phyloP scores from a whole-genome alignment of 2,329 filamentous ascomycete species.

The Raffaelea albimanens region DNA sequence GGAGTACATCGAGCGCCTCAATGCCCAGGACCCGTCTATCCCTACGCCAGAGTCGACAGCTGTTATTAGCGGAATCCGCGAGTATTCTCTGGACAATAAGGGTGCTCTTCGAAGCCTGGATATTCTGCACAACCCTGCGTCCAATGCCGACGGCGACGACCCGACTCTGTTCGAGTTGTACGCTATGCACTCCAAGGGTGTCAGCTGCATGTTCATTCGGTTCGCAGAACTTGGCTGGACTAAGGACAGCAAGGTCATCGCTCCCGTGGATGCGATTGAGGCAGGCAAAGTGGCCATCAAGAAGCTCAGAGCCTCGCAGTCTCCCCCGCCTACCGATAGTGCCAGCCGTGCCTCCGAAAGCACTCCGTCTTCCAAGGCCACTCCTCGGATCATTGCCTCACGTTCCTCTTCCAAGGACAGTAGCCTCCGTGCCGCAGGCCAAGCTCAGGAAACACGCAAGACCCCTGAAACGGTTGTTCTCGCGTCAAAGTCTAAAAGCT shows the following conservation, averaged over 20 bases:
- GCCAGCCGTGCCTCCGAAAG: slow-evolving; percentile 10
- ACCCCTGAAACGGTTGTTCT: too few species aligned
- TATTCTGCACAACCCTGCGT: slow-evolving; percentile 65
- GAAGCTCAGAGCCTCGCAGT: slow-evolving; percentile 49
- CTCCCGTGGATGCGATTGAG: slow-evolving; percentile 65
- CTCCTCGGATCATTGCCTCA: neutral
- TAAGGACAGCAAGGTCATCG: slow-evolving; percentile 77
- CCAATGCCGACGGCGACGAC: slow-evolving; percentile 55
- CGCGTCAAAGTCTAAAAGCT: neutral
- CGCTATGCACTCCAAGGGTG: slow-evolving; percentile 93
- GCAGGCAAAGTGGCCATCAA: slow-evolving; percentile 66
- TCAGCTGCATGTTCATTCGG: slow-evolving; percentile 80
- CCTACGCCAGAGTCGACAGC: slow-evolving; percentile 89
- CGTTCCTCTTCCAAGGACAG: too few species aligned
- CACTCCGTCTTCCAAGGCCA: slow-evolving; percentile 23
- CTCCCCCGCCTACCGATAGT: slow-evolving; percentile 33
- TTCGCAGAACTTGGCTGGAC: slow-evolving; percentile 89
- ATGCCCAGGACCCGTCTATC: slow-evolving; percentile 60
- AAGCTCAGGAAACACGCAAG: too few species aligned
- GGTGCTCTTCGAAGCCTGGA: slow-evolving; percentile 84
- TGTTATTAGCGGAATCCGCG: slow-evolving; percentile 91
- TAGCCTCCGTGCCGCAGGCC: too few species aligned
- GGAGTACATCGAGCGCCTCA: slow-evolving; percentile 72
- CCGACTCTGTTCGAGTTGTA: slow-evolving; percentile 86
- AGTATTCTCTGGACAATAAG: slow-evolving; percentile 84